phyloP scores from a whole-genome alignment of 2,329 filamentous ascomycete genomes.

The Mariannaea sp. region DNA sequence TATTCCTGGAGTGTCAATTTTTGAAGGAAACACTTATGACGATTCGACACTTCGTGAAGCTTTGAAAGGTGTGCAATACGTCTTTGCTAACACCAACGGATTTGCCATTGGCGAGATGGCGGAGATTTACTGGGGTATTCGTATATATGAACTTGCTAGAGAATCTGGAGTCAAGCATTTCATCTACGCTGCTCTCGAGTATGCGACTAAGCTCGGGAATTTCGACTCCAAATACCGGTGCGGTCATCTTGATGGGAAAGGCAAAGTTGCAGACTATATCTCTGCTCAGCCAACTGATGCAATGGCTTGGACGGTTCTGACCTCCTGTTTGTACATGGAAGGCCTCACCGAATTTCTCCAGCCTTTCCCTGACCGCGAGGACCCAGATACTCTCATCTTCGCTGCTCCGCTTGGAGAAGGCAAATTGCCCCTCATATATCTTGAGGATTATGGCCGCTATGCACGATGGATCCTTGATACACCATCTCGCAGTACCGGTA shows the following conservation, averaged over 20 bases:
- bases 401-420: no score
- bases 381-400: no score
- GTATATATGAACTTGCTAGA: slow-evolving; percentile 23
- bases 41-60: slow-evolving; percentile 8
- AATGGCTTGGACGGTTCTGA: slow-evolving; percentile 2
- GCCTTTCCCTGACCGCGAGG: no score
- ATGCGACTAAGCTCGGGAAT: slow-evolving; percentile 15
- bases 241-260: background rate
- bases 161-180: slow-evolving; percentile 17
- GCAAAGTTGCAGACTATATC: slow-evolving; percentile 2
- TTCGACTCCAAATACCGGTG: slow-evolving; percentile 19
- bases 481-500: no score
- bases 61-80: slow-evolving; percentile 13
- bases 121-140: slow-evolving; percentile 23
- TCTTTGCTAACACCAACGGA: slow-evolving; percentile 23
- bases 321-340: background rate
- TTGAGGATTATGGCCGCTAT: no score
- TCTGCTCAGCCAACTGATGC: background rate
- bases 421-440: no score
- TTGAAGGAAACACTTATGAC: slow-evolving; percentile 18
- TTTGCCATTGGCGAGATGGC: slow-evolving; percentile 23
- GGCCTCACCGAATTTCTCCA: background rate
- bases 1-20: background rate
- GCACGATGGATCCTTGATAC: no score
- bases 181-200: slow-evolving; percentile 11